These are phyloP conservation scores for Abrus pulchellus DNA, from an alignment of 306 rosid species.

Conservation along the genomic window DNA sequence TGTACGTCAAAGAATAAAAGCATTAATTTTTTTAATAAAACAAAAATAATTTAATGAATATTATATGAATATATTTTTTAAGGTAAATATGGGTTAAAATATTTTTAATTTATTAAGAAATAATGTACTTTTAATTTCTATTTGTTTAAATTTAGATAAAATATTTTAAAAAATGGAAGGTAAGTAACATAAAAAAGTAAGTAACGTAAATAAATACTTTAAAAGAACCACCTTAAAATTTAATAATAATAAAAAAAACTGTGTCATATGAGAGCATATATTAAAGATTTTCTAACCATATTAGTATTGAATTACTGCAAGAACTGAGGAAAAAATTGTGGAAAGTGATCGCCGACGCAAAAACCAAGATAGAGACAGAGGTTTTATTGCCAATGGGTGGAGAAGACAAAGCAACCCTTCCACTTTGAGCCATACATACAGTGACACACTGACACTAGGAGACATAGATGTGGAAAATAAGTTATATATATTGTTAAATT, in stretches of 20 bases:
- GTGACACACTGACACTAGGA: slow-evolving; percentile 39
- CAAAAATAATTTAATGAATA: too few relatives aligned
- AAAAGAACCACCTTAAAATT: neutral
- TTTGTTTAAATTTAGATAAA: too few relatives aligned
- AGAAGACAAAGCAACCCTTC: too few relatives aligned
- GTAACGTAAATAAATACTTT: neutral
- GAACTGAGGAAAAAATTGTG: neutral
- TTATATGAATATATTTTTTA: too few relatives aligned
- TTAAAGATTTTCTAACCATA: neutral
- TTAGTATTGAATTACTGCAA: neutral
- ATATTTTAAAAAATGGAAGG: too few relatives aligned
- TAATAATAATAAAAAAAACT: neutral
- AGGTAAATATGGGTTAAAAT: too few relatives aligned
- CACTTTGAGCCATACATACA: neutral
- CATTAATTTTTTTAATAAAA: too few relatives aligned
- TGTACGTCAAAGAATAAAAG: too few relatives aligned
- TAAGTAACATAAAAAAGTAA: too few relatives aligned
- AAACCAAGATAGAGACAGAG: neutral
- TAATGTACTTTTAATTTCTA: too few relatives aligned
- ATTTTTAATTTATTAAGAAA: too few relatives aligned
- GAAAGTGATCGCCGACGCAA: neutral
- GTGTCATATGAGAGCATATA: neutral
- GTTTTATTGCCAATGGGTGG: neutral
- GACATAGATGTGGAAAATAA: slow-evolving; percentile 50
- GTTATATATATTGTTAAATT: slow-evolving; percentile 52